Evolutionary conservation across 495 filamentous ascomycete genomes (phyloP).

Genomic region (Parachaetomium inaequale): DNA sequence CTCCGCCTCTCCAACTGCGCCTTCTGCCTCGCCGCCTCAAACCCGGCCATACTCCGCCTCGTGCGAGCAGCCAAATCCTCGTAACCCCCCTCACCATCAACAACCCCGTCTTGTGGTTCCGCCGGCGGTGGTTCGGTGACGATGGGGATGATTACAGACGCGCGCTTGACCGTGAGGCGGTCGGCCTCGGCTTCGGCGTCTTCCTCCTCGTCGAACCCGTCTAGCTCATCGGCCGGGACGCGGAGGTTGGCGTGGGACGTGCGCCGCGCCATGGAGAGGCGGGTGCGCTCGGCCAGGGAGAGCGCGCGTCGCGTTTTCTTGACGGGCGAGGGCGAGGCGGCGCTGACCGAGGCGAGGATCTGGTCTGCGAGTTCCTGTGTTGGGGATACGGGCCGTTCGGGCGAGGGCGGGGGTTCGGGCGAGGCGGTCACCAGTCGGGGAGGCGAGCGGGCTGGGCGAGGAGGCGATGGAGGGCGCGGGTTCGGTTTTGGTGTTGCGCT

Average conservation of each 20-base stretch:
- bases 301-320: slow-evolving; percentile 52
- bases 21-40: slow-evolving; percentile 48
- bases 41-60: slow-evolving; percentile 73
- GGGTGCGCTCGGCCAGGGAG: slow-evolving; percentile 52
- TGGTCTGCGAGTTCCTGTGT: slow-evolving; percentile 50
- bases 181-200: slow-evolving; percentile 26
- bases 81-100: slow-evolving; percentile 27
- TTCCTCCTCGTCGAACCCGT: slow-evolving; percentile 24
- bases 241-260: slow-evolving; percentile 32
- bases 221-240: slow-evolving; percentile 15
- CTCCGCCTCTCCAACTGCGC: slow-evolving; percentile 56
- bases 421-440: not conserved
- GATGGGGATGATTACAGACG: slow-evolving; percentile 23
- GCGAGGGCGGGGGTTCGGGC: slow-evolving; percentile 17
- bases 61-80: slow-evolving; percentile 68
- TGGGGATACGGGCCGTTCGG: slow-evolving; percentile 34
- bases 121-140: not conserved
- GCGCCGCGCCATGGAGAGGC: slow-evolving; percentile 47
- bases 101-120: not conserved
- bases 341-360: slow-evolving; percentile 55
- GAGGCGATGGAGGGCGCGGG: slow-evolving; percentile 14
- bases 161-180: slow-evolving; percentile 24
- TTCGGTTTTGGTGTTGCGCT: slow-evolving; percentile 17
- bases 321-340: slow-evolving; percentile 49
- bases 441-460: slow-evolving; percentile 2